phyloP scores from a whole-genome alignment of 371 early-diverging fungal genomes.

The Saksenaea oblongispora region DNA sequence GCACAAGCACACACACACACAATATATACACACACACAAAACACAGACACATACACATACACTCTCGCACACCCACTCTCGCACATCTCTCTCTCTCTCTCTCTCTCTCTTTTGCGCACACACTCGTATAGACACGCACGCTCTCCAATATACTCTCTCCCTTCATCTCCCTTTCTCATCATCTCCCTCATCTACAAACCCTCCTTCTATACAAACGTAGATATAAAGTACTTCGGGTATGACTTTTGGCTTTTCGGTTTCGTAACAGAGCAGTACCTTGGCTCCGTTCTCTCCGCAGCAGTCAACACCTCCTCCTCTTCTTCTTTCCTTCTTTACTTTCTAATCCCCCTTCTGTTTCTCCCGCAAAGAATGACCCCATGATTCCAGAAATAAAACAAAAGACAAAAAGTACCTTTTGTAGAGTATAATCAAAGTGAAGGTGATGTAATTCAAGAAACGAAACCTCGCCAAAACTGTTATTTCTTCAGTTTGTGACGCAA shows the following conservation, averaged over 20 bases:
- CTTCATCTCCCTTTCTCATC: conserved; percentile 3
- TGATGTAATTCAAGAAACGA: not conserved
- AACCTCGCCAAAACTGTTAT: too few species aligned
- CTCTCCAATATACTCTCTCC: not conserved
- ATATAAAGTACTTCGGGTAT: not conserved
- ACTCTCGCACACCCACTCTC: too few species aligned
- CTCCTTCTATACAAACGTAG: not conserved
- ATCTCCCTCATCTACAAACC: conserved; percentile 2
- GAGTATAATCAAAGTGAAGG: not conserved
- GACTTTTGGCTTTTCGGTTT: not conserved
- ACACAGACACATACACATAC: too few species aligned
- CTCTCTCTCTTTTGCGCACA: too few species aligned
- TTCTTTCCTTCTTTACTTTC: not conserved
- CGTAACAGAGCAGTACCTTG: not conserved
- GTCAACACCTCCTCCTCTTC: not conserved
- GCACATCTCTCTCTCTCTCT: too few species aligned
- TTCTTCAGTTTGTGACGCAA: too few species aligned
- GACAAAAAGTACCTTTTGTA: conserved; percentile 2
- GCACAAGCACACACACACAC: too few species aligned
- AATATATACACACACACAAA: too few species aligned
- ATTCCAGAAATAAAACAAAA: not conserved
- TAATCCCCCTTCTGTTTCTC: not conserved
- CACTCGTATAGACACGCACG: too few species aligned
- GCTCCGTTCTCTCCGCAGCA: not conserved
- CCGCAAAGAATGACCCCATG: not conserved